phyloP scores from a whole-genome alignment of 2,329 filamentous ascomycete genomes.

The Colletotrichum kahawae region DNA sequence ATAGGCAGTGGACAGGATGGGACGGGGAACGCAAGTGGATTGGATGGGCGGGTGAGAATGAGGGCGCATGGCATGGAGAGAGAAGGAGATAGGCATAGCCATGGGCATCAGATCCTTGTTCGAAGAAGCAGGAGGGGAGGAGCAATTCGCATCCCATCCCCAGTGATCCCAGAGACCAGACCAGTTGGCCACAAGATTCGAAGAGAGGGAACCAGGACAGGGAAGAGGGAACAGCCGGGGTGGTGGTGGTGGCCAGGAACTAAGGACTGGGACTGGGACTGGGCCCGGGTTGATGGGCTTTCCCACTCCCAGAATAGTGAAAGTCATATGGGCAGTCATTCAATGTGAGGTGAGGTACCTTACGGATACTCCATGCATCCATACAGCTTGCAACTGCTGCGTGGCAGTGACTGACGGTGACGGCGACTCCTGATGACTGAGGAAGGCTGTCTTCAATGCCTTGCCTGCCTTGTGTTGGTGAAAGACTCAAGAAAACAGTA shows the following conservation, averaged over 20 bases:
- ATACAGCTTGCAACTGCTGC: neutral
- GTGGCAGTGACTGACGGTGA: neutral
- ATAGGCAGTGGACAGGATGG: neutral
- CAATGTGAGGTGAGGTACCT: neutral
- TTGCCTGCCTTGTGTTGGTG: neutral
- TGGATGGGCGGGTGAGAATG: neutral
- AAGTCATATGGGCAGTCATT: neutral
- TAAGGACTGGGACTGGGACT: neutral
- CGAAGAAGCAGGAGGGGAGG: neutral
- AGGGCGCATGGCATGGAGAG: constrained; percentile 2
- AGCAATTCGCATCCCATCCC: constrained; percentile 7
- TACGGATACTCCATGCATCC: neutral
- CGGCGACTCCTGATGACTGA: neutral
- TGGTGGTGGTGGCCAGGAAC: neutral
- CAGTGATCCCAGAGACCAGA: neutral
- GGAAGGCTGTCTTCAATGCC: neutral
- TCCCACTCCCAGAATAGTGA: neutral
- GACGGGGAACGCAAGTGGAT: constrained; percentile 11
- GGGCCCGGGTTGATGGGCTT: neutral
- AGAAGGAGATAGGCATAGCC: constrained; percentile 1
- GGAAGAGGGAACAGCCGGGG: neutral
- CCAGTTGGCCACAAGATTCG: neutral
- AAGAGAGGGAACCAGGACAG: neutral
- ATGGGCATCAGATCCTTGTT: constrained; percentile 13
- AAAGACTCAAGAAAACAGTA: neutral